Conservation (phyloP, 345 rosid genomes). For the Luvunga scandens region DNA sequence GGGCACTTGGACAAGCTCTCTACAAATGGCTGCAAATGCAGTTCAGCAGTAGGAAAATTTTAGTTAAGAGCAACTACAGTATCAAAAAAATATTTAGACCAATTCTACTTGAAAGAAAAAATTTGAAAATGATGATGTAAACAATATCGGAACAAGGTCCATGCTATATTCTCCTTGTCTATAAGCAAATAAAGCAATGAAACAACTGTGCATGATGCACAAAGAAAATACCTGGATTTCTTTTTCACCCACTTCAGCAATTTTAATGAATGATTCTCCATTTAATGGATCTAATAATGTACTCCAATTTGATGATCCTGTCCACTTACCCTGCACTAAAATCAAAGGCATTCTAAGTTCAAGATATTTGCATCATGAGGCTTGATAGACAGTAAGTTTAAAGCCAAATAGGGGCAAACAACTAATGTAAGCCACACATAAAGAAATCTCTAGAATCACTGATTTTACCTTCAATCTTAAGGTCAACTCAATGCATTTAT, state of each 20-base stretch:
- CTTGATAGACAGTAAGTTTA: conserved; percentile 2
- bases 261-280: conserved; percentile 87
- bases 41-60: conserved; percentile 18
- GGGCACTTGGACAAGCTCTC: conserved; percentile 94
- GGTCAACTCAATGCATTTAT: background rate
- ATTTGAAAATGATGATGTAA: background rate
- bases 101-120: background rate
- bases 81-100: background rate
- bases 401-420: background rate
- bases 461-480: background rate
- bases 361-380: conserved; percentile 7
- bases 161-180: background rate
- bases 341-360: conserved; percentile 9
- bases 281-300: conserved; percentile 83
- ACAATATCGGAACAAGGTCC: background rate
- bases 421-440: background rate
- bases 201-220: background rate
- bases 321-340: conserved; percentile 95
- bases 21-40: conserved; percentile 78
- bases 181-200: background rate
- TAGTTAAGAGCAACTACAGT: background rate
- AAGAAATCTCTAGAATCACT: background rate
- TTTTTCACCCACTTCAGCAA: conserved; percentile 75
- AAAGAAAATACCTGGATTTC: conserved; percentile 58
- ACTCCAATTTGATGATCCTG: conserved; percentile 56